A percentile compares a stretch with the other conserved stretches of the same genome.
Evolutionary conservation across 2,329 filamentous ascomycete species (phyloP).

Genomic region (Cladobotryum protrusum): DNA sequence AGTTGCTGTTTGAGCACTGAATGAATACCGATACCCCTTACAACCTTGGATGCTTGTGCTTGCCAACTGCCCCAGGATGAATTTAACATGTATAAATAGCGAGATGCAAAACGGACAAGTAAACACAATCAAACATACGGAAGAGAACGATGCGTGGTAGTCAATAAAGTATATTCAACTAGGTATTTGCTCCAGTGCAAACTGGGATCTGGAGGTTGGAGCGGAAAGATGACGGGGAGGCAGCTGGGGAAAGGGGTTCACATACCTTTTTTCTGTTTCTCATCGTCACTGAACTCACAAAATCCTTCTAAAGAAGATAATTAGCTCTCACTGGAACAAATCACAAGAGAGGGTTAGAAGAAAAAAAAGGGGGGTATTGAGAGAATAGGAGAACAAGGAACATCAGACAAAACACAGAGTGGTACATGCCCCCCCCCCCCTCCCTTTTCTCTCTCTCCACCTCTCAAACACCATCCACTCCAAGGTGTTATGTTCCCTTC

Average conservation of each 20-base stretch:
- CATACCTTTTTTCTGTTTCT: constrained; percentile 21
- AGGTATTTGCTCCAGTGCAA: no score
- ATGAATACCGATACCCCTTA: not conserved
- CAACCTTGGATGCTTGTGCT: no score
- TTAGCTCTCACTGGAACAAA: constrained; percentile 21
- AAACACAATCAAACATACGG: no score
- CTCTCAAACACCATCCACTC: not conserved
- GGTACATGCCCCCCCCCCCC: not conserved
- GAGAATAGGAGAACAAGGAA: not conserved
- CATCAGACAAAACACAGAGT: not conserved
- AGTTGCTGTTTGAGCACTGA: not conserved
- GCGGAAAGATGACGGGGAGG: no score
- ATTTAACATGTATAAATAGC: no score
- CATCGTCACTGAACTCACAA: constrained; percentile 10
- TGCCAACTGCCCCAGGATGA: no score
- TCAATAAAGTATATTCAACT: no score
- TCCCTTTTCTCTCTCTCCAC: not conserved
- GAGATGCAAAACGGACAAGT: no score
- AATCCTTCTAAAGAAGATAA: constrained; percentile 13
- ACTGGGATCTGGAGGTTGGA: no score
- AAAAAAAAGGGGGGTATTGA: not conserved
- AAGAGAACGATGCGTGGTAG: no score
- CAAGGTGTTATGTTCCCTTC: not conserved
- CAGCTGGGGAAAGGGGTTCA: constrained; percentile 1
- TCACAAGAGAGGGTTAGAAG: constrained; percentile 9